Percentiles rank a stretch among this genome's conserved stretches.
phyloP scores from a whole-genome alignment of 768 basidiomycete species.

The Lactarius tabidus region DNA sequence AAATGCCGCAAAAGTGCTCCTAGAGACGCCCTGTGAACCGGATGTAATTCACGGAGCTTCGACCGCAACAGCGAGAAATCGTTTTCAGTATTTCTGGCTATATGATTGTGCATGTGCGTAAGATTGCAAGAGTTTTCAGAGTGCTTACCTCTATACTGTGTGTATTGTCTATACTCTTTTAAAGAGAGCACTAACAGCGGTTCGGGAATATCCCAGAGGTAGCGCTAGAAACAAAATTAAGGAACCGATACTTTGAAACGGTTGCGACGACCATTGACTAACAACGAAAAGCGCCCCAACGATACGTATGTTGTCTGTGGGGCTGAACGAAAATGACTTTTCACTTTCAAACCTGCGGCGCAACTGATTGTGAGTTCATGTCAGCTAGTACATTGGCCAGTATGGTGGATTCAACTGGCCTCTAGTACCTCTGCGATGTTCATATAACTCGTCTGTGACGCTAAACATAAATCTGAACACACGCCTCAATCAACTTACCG shows the following conservation, averaged over 20 bases:
- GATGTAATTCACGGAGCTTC: conserved; percentile 77
- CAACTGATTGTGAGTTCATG: conserved; percentile 43
- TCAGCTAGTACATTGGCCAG: neutral
- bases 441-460: conserved; percentile 3
- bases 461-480: neutral
- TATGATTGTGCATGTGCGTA: neutral
- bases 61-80: conserved; percentile 71
- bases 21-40: conserved; percentile 81
- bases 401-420: conserved; percentile 38
- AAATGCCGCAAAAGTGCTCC: conserved; percentile 81
- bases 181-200: conserved; percentile 83
- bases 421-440: conserved; percentile 63
- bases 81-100: conserved; percentile 68
- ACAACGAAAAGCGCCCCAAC: conserved; percentile 86
- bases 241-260: neutral
- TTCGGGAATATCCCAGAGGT: conserved; percentile 85
- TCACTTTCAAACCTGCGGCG: conserved; percentile 87
- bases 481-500: conserved; percentile 41
- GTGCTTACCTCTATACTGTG: conserved; percentile 44
- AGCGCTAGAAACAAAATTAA: conserved; percentile 42
- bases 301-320: conserved; percentile 73
- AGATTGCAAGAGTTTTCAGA: neutral
- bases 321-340: conserved; percentile 63
- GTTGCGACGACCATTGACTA: conserved; percentile 26
- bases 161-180: conserved; percentile 76